A percentile compares a stretch with the other conserved stretches of the same genome.
Evolutionary conservation across 768 basidiomycete genomes (phyloP).

Genomic region (Leccinum uliginosum): DNA sequence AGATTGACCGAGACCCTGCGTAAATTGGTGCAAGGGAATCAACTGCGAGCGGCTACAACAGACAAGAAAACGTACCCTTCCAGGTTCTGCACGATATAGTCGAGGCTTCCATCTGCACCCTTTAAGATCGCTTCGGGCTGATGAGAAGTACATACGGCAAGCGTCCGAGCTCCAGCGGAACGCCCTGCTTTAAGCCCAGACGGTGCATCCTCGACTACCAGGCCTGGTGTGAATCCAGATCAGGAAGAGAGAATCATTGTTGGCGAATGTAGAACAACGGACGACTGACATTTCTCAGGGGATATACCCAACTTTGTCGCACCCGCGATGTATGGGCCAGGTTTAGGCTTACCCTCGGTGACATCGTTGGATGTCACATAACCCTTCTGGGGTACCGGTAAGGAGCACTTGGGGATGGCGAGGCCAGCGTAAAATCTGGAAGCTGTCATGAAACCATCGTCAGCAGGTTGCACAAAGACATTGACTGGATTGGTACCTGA

Average conservation of each 20-base stretch:
- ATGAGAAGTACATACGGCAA: slow-evolving; percentile 86
- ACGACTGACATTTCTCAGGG: slow-evolving; percentile 49
- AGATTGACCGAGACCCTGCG: slow-evolving; percentile 18
- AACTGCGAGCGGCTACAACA: not conserved
- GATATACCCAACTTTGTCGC: slow-evolving; percentile 52
- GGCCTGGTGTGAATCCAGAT: slow-evolving; percentile 40
- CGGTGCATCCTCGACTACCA: slow-evolving; percentile 89
- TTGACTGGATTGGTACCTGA: slow-evolving; percentile 42
- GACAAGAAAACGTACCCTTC: slow-evolving; percentile 45
- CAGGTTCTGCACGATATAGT: slow-evolving; percentile 68
- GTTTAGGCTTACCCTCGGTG: slow-evolving; percentile 80
- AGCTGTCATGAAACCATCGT: slow-evolving; percentile 39
- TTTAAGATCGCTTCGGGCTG: slow-evolving; percentile 44
- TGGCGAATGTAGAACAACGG: not conserved
- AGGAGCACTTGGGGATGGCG: slow-evolving; percentile 59
- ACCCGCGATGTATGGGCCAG: slow-evolving; percentile 82
- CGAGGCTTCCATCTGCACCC: slow-evolving; percentile 39
- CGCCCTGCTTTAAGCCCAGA: slow-evolving; percentile 74
- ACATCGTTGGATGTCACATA: slow-evolving; percentile 65
- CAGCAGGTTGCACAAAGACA: not conserved
- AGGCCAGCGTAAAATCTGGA: slow-evolving; percentile 66
- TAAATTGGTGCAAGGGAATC: not conserved
- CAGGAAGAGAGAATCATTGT: not conserved
- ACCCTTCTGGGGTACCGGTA: slow-evolving; percentile 55
- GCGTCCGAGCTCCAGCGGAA: slow-evolving; percentile 68